phyloP scores from a whole-genome alignment of 768 basidiomycete species.

The Terana coerulea region DNA sequence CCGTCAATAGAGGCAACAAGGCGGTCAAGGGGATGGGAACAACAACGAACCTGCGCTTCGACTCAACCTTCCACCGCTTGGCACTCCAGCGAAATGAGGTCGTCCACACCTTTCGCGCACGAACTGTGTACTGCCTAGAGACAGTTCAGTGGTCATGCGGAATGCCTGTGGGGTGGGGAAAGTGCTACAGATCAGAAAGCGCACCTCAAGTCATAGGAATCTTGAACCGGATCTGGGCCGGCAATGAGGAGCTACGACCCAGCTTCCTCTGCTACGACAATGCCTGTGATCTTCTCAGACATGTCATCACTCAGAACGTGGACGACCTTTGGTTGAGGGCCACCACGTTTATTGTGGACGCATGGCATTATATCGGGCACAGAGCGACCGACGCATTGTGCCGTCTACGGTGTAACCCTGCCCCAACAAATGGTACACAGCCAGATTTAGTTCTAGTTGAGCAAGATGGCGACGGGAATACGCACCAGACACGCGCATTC shows the following conservation, averaged over 20 bases:
- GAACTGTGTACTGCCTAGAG: conserved; percentile 2
- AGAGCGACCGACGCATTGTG: conserved; percentile 5
- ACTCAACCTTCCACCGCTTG: neutral
- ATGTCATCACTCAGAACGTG: conserved; percentile 7
- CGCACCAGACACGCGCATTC: conserved; percentile 9
- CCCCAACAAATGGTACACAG: conserved; percentile 5
- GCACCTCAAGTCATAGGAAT: conserved; percentile 3
- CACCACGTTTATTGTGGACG: conserved; percentile 8
- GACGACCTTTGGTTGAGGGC: neutral
- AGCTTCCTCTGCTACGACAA: conserved; percentile 6
- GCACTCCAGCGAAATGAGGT: neutral
- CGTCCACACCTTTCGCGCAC: conserved; percentile 8
- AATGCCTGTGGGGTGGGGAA: conserved; percentile 11
- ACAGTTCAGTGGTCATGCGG: conserved; percentile 10
- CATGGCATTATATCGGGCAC: conserved; percentile 9
- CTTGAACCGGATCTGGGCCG: conserved; percentile 2
- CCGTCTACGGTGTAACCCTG: conserved; percentile 8
- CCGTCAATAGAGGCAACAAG: neutral
- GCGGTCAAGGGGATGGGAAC: neutral
- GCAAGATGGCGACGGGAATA: neutral
- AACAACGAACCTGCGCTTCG: neutral
- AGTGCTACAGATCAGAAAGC: conserved; percentile 9
- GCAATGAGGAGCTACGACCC: neutral
- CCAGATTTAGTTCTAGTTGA: conserved; percentile 4
- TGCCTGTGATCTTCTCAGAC: conserved; percentile 8